These are phyloP conservation scores for Colletotrichum sp. DNA, from an alignment of 2,329 filamentous ascomycete species.

Conservation along the genomic window DNA sequence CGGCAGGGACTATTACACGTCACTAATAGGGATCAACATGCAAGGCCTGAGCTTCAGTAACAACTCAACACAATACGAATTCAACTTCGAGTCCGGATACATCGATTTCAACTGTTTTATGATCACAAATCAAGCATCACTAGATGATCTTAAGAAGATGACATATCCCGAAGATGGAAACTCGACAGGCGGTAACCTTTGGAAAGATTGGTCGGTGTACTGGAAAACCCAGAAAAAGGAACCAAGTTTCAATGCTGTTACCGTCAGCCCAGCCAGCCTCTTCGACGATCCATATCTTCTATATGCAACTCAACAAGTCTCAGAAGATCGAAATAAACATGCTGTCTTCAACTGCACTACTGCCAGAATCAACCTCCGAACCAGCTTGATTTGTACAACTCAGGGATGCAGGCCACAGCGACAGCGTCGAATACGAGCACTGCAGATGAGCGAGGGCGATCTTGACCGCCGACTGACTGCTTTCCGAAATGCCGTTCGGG, in stretches of 20 bases:
- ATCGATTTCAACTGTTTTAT: background rate
- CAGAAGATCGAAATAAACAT: too few relatives aligned
- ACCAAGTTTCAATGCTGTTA: too few relatives aligned
- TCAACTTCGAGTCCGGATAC: background rate
- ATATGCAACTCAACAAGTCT: too few relatives aligned
- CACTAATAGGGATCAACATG: background rate
- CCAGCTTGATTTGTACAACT: background rate
- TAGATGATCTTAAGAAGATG: too few relatives aligned
- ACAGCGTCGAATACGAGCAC: background rate
- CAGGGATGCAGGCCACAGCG: rapidly evolving
- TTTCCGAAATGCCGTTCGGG: background rate
- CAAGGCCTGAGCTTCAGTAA: background rate
- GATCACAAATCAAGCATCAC: too few relatives aligned
- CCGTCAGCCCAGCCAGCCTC: too few relatives aligned
- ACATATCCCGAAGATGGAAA: too few relatives aligned
- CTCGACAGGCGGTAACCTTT: too few relatives aligned
- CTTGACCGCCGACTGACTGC: background rate
- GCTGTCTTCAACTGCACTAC: background rate
- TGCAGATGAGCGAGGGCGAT: too few relatives aligned
- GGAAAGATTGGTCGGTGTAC: too few relatives aligned
- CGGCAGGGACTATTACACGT: background rate
- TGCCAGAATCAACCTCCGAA: background rate
- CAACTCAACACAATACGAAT: background rate
- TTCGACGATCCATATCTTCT: too few relatives aligned
- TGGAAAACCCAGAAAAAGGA: too few relatives aligned